Base-by-base conservation (phyloP, 1,139 yeast genomes). In the Sugiyamaella castrensis region DNA sequence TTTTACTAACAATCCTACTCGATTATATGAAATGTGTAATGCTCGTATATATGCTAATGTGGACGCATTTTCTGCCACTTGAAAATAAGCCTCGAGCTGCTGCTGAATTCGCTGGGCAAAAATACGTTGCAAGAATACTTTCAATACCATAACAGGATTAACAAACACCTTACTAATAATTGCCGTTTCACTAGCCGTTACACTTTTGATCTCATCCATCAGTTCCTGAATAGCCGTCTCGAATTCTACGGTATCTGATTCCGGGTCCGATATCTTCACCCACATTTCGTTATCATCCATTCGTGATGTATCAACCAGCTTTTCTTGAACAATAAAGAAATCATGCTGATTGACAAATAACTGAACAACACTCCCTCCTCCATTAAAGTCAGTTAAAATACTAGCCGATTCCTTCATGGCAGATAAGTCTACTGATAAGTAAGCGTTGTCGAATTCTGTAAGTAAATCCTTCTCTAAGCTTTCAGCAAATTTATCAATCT, bases 341-440 rank as follows among this genome's bases (percentile, higher is more conserved):
- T 82, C 87, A 64, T 86, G 89, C 62, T 86, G 89, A 62, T 82
- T 83, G 38, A 89, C 88, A 68, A 87, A 91, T 46, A 86, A 80
- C 63, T 84, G 89, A 11, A 88, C 84, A 10, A 89, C 94, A 52
- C 84, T 82, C 4, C 81, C 75, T 8, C 97, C 97, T 11, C 91
- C 94, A 61, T 92, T 91, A 69, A 83, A 91, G 52, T 82, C 87
- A 47, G 82, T 77, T 47, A 91, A 71, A n/a, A 89, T 79, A 45
- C 79, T 80, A 0, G 97, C 89, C 34, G 87, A 80, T 51, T 84
- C 89, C 57, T 79, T 82, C 86, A 92, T 83, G 46, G 79, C 79
- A n/a, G 75, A 75, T 59, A 82, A 77, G 56, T 84, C 85, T 34
- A 82, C 84, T 8, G 78, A 65, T 28, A 70, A 59, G 57, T 72